Evolutionary conservation across 2,329 filamentous ascomycete genomes (phyloP), one percentile per base, ranked within the genome.

Genomic region (Nothopassalora personata): DNA sequence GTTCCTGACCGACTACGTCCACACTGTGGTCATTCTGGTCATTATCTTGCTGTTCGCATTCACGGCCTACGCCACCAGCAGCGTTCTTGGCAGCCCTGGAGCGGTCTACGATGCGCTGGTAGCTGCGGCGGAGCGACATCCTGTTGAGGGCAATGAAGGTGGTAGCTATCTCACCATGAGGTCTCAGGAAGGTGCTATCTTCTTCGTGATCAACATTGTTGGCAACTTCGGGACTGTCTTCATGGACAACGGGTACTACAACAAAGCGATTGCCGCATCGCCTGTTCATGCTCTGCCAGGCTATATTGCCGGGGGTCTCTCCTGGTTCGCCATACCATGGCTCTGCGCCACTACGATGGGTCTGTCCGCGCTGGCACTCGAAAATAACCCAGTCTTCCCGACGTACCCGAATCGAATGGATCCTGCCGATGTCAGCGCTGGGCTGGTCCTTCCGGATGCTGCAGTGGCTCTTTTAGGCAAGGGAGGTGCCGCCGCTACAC

Each of bases 241-340:
- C 77, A 80, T 91, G 48, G 91, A 95, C 23, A 75, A 79, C 54
- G 69, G 88, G 15, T 96, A 95, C 77, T 96, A 91, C 76, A 94
- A 96, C 80, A 96, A 96, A 75, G 91, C 91, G 15, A 96, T 96
- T 68, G 90, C 92, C 6, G 91, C 92, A 0, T 88, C 86, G 23
- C 91, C 91, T 0, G 88, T 93, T 0, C 67, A 93, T 45, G 92
- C 91, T 0, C 83, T 97, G 2, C 91, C 91, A 0, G 91, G 91
- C 18, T 96, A 96, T 70, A 87, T 96, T 56, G 83, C 93, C 62
- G 91, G 91, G 5, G 91, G 92, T 23, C 81, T 96, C 1, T 86
- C 84, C 53, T 96, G 91, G 91, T 96, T 96, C 67, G 91, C 91
- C 0, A 95, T 97, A 54, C 92, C 92, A 0, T 96, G 90, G 89